Percentiles rank a stretch among this genome's conserved stretches.
phyloP scores from a whole-genome alignment of 2,329 filamentous ascomycete genomes.

The Pyricularia pennisetigena region DNA sequence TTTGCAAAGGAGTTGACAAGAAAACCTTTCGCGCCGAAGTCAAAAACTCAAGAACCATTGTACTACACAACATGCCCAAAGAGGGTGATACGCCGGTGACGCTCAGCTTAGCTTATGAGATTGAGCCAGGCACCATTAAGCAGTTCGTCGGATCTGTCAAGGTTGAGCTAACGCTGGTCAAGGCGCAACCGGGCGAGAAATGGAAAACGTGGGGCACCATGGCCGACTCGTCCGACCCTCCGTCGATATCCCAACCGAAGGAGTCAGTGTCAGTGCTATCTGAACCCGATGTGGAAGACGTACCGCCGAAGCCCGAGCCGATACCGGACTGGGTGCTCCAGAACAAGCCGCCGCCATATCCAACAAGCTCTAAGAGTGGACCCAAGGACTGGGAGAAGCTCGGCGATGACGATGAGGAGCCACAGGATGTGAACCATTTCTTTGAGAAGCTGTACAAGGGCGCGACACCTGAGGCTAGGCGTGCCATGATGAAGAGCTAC shows the following conservation, averaged over 20 bases:
- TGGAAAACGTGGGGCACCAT: constrained; percentile 22
- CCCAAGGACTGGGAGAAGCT: constrained; percentile 91
- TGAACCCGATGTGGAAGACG: not conserved
- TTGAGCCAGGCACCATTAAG: constrained; percentile 13
- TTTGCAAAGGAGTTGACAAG: constrained; percentile 26
- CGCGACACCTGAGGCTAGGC: constrained; percentile 67
- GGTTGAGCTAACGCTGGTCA: constrained; percentile 22
- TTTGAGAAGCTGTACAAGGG: constrained; percentile 83
- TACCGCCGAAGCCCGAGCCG: not conserved
- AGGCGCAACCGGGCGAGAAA: constrained; percentile 16
- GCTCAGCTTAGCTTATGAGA: constrained; percentile 15
- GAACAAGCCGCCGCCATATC: constrained; percentile 50
- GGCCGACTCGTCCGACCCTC: constrained; percentile 7
- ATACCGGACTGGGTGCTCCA: not conserved
- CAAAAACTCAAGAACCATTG: not conserved
- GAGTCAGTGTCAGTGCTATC: not conserved
- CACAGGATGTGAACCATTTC: constrained; percentile 65
- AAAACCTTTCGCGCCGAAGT: constrained; percentile 12
- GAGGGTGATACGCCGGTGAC: constrained; percentile 10
- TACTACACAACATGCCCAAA: constrained; percentile 9
- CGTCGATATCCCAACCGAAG: not conserved
- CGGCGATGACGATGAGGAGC: constrained; percentile 40
- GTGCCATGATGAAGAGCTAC: constrained; percentile 98
- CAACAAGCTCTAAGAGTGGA: constrained; percentile 74
- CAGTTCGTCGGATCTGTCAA: constrained; percentile 20